phyloP scores from a whole-genome alignment of 192 early-diverging fungal genomes.

The Mortierella claussenii region DNA sequence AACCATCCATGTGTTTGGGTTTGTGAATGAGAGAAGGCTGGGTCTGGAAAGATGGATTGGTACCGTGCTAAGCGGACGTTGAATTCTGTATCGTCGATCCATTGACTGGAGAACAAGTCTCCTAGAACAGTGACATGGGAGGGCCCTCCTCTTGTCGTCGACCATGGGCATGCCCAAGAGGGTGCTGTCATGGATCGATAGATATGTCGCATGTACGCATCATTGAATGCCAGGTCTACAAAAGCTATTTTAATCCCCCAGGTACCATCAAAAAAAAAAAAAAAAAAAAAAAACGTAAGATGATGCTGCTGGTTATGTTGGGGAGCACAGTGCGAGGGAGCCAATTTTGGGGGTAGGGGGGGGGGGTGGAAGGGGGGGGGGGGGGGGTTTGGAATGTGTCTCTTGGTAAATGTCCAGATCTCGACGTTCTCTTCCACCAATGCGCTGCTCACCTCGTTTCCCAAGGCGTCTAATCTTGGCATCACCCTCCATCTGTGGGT shows the following conservation, averaged over 20 bases:
- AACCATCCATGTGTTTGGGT: background rate
- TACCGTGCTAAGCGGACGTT: slow-evolving; percentile 63
- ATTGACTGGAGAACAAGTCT: slow-evolving; percentile 76
- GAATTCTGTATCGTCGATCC: slow-evolving; percentile 66
- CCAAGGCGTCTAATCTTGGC: slow-evolving; percentile 67
- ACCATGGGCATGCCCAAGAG: slow-evolving; percentile 29
- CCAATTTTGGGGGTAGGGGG: no score
- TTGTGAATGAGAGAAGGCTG: background rate
- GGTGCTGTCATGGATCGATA: slow-evolving; percentile 61
- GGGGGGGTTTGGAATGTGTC: no score
- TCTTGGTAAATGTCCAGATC: no score
- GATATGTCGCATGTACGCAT: slow-evolving; percentile 67
- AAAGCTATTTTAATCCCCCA: slow-evolving; percentile 28
- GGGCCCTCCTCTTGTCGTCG: slow-evolving; percentile 35
- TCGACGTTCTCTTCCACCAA: no score
- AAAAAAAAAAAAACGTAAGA: slow-evolving; percentile 5
- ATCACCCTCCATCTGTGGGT: slow-evolving; percentile 77
- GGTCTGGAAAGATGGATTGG: slow-evolving; percentile 64
- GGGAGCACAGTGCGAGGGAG: no score
- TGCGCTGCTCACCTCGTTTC: slow-evolving; percentile 59
- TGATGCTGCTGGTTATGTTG: background rate
- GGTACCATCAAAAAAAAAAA: background rate
- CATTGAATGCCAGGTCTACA: slow-evolving; percentile 67
- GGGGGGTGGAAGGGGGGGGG: no score
- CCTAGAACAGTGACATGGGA: slow-evolving; percentile 69